Evolutionary conservation across 2,329 filamentous ascomycete species (phyloP).

Genomic region (Diplodia mutila): DNA sequence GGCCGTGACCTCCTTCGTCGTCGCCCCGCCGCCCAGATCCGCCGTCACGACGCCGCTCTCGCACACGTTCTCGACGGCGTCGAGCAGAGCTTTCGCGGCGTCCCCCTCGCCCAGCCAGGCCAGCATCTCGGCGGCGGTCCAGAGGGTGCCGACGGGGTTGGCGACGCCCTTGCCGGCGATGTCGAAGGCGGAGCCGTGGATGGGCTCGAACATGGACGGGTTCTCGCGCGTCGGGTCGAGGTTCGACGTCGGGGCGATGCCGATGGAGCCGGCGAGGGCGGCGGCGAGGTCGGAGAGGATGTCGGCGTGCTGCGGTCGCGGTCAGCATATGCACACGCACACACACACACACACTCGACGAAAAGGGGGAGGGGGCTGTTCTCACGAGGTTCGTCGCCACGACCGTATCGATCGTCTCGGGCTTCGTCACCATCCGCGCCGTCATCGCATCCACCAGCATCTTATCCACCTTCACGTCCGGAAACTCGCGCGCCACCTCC

Average conservation of each 20-base stretch:
- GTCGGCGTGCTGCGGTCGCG: conserved; percentile 53
- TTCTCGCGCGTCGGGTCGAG: conserved; percentile 65
- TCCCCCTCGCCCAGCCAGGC: conserved; percentile 60
- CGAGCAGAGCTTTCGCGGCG: conserved; percentile 55
- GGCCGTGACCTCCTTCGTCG: conserved; percentile 49
- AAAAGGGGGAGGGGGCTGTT: background rate
- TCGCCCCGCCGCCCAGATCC: conserved; percentile 56
- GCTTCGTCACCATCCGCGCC: conserved; percentile 64
- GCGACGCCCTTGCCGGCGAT: conserved; percentile 61
- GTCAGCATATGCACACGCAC: background rate
- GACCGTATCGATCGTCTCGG: conserved; percentile 63
- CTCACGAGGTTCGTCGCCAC: conserved; percentile 62
- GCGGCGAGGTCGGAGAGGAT: conserved; percentile 74
- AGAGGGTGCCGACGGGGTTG: conserved; percentile 63
- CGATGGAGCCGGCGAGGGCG: conserved; percentile 70
- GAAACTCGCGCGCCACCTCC: conserved; percentile 60
- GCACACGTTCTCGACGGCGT: conserved; percentile 58
- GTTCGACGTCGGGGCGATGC: conserved; percentile 72
- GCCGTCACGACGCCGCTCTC: conserved; percentile 57
- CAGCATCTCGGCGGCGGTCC: conserved; percentile 63
- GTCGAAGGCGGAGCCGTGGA: conserved; percentile 63
- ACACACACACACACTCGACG: background rate
- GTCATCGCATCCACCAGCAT: conserved; percentile 72
- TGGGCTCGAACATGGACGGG: conserved; percentile 66
- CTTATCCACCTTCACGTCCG: conserved; percentile 65